Base-by-base conservation (phyloP, 208 protist species). In the Trypanosomatidae sp. region DNA sequence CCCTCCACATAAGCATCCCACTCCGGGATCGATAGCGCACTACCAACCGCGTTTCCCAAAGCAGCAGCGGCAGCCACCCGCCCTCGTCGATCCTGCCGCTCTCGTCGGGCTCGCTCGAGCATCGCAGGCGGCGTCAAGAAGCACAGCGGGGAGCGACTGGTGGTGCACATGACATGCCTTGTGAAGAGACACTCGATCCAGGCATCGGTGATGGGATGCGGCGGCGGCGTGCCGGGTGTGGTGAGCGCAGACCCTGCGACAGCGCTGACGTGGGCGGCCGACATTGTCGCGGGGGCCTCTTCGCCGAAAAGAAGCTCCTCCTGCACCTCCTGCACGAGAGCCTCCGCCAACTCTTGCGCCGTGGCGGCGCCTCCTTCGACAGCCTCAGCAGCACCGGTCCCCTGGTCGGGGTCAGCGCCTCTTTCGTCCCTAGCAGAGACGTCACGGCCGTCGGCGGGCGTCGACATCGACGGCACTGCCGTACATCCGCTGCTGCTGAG, bases 101-200 rank as follows among this genome's bases (percentile, higher is more conserved):
- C 90, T n/a, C 84, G 77, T 28, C 90, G 76, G 28, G 90, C 86
- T 13, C 87, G 87, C 78, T 92, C 87, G 7, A 95, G 55, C 77
- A 78, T 86, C 10, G 76, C 90, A 5, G 77, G 72, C n/a, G 80
- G 71, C 8, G 90, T 87, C 36, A 95, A 78, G 39, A 95, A 73
- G 33, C 81, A 62, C 17, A 95, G 46, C 7, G 90, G 87, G 2
- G 87, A 86, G 68, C 89, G 87, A 39, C 72, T 78, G 41, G 80
- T 85, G 50, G 85, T 87, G 65, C 85, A 80, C 25, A 87, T 44
- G 28, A 80, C 79, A 69, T 95, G 87, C 17, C 90, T 81, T 0
- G 80, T 81, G 66, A 95, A 95, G 15, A 95, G 76, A 30, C 84
- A 80, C 71, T 95, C 90, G 9, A 95, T 82, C 87, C 87, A 95